These are phyloP conservation scores for Suillus cothurnatus DNA, from an alignment of 768 basidiomycete species.

Conservation along the genomic window DNA sequence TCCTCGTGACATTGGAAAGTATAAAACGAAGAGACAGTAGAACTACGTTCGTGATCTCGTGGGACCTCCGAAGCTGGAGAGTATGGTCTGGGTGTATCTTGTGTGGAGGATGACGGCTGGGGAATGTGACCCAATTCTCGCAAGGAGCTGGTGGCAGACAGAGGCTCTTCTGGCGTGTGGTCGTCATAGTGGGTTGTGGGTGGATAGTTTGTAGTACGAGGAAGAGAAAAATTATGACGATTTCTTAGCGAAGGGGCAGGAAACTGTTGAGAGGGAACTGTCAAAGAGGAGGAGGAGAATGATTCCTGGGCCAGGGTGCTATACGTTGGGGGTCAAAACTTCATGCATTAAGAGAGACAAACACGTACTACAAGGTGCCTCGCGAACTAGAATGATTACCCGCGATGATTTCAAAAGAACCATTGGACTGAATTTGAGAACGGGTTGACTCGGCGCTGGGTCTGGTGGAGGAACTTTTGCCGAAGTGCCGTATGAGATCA, in stretches of 20 bases:
- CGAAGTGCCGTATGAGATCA: constrained; percentile 48
- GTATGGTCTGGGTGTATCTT: constrained; percentile 7
- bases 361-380: constrained; percentile 61
- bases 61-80: constrained; percentile 19
- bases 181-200: constrained; percentile 12
- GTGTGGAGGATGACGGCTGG: constrained; percentile 2
- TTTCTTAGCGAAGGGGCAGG: constrained; percentile 21
- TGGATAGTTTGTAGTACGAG: constrained; percentile 27
- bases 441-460: constrained; percentile 68
- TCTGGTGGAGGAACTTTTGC: constrained; percentile 49
- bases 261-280: constrained; percentile 31
- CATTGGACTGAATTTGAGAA: constrained; percentile 52
- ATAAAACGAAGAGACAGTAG: constrained; percentile 24
- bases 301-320: constrained; percentile 66
- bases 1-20: constrained; percentile 38
- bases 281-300: constrained; percentile 56
- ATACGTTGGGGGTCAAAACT: constrained; percentile 5
- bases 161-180: constrained; percentile 12
- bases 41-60: constrained; percentile 14
- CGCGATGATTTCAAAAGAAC: constrained; percentile 60
- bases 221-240: constrained; percentile 47
- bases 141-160: constrained; percentile 10
- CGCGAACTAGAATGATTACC: constrained; percentile 52
- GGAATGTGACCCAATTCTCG: constrained; percentile 13
- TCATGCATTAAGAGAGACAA: constrained; percentile 6